A percentile compares a stretch with the other conserved stretches of the same genome.
These are phyloP conservation scores for Coemansia sp. DNA, from an alignment of 192 early-diverging fungal species.

Conservation along the genomic window DNA sequence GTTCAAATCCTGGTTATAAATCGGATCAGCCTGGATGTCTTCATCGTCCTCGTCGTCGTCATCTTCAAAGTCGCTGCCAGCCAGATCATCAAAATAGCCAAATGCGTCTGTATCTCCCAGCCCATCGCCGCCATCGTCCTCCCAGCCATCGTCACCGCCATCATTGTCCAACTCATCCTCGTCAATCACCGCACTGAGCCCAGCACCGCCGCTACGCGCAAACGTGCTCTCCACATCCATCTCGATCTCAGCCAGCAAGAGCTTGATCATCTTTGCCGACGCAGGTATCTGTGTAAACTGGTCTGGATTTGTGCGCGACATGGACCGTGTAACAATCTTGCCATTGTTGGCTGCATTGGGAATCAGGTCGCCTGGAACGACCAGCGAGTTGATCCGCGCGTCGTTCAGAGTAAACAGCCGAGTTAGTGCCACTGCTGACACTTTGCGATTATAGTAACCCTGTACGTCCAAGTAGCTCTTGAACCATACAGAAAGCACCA, in stretches of 20 bases:
- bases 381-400: conserved; percentile 60
- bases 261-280: conserved; percentile 80
- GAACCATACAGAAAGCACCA: conserved; percentile 78
- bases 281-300: conserved; percentile 77
- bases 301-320: conserved; percentile 59
- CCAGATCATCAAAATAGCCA: not conserved
- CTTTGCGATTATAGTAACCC: conserved; percentile 81
- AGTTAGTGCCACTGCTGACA: conserved; percentile 73
- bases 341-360: conserved; percentile 34
- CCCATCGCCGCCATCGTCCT: not conserved
- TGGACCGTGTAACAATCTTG: conserved; percentile 63
- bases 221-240: conserved; percentile 64
- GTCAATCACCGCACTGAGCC: conserved; percentile 55
- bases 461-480: conserved; percentile 79
- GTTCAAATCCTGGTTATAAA: conserved; percentile 52
- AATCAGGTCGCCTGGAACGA: conserved; percentile 82
- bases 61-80: conserved; percentile 11
- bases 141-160: conserved; percentile 16
- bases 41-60: conserved; percentile 45
- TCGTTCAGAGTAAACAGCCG: conserved; percentile 71
- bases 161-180: conserved; percentile 68
- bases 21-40: conserved; percentile 41
- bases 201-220: conserved; percentile 57
- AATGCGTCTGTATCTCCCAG: conserved; percentile 20
- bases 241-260: conserved; percentile 78